Percentiles rank a stretch among this genome's conserved stretches.
phyloP scores from a whole-genome alignment of 2,329 filamentous ascomycete genomes.

The Xylariaceae sp. region DNA sequence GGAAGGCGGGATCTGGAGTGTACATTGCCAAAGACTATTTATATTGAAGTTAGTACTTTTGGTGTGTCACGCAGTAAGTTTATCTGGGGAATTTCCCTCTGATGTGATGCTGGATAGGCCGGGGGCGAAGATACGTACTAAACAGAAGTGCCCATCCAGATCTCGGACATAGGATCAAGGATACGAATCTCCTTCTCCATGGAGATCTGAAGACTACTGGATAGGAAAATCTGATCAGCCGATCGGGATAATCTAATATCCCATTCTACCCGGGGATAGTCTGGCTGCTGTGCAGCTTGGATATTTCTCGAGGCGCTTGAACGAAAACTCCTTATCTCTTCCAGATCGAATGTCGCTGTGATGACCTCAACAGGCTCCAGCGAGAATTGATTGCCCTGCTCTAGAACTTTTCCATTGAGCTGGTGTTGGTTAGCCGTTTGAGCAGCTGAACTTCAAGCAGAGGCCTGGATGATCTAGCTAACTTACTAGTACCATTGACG shows the following conservation, averaged over 20 bases:
- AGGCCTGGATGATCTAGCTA: no score
- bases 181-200: constrained; percentile 19
- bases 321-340: constrained; percentile 4
- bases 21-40: constrained; percentile 27
- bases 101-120: no score
- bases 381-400: constrained; percentile 12
- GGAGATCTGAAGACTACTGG: constrained; percentile 14
- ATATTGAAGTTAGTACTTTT: no score
- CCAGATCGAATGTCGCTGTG: constrained; percentile 11
- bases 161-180: constrained; percentile 28
- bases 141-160: constrained; percentile 26
- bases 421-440: not conserved
- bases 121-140: no score
- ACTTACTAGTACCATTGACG: constrained; percentile 18
- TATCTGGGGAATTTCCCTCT: no score
- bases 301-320: not conserved
- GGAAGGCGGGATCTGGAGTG: no score
- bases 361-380: constrained; percentile 11
- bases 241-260: constrained; percentile 16
- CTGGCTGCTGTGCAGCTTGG: constrained; percentile 15
- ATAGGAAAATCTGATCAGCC: constrained; percentile 21
- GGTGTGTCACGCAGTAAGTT: no score
- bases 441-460: no score
- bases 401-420: constrained; percentile 10
- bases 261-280: constrained; percentile 22